Base-by-base conservation (phyloP, 805 yeast genomes). In the Candida coquimbonensis region DNA sequence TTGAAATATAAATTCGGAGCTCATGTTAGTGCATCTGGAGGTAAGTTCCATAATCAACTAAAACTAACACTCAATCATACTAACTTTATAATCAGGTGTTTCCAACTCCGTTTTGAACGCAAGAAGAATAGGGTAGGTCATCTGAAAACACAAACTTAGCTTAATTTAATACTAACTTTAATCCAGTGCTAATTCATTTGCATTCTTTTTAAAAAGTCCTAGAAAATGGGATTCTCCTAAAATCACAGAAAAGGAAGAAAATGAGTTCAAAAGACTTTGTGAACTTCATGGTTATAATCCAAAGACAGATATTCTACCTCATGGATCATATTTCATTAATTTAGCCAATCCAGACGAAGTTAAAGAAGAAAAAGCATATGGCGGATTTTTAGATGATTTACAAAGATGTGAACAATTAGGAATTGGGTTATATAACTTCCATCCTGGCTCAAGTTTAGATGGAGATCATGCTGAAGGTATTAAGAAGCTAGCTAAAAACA, bases 311-410 rank as follows among this genome's bases (percentile, higher is more conserved):
- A 74, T 88, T 42, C 71, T 93, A 41, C 98, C 99, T 0, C 99
- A 93, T 64, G 98, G 96, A 1, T 88, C 95, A 24, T 93, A 90
- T 62, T 81, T 93, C 56, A 90, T 93, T 60, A 93, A 93, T 61
- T 66, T 93, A 50, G 97, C 95, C 24, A 89, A 88, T 54, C 96
- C 97, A 1, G 96, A 89, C 53, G 63, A 64, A 2, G 93, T 78
- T 49, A 91, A 88, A 61, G 86, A 81, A 47, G 73, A 71, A 31
- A 87, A 86, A 58, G 84, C 96, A 11, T 80, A 77, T 57, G 81
- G 72, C 1, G 82, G 90, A 5, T 83, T 93, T 51, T 45, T 91
- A 5, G 99, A 93, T 60, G 99, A 93, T 56, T 69, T 93, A 56
- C 71, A 75, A 50, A 70, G 99, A 53, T 91, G 98, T 65, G 99